Evolutionary conservation across 2,329 filamentous ascomycete species (phyloP).

Genomic region (Ophiostoma novo-ulmi): DNA sequence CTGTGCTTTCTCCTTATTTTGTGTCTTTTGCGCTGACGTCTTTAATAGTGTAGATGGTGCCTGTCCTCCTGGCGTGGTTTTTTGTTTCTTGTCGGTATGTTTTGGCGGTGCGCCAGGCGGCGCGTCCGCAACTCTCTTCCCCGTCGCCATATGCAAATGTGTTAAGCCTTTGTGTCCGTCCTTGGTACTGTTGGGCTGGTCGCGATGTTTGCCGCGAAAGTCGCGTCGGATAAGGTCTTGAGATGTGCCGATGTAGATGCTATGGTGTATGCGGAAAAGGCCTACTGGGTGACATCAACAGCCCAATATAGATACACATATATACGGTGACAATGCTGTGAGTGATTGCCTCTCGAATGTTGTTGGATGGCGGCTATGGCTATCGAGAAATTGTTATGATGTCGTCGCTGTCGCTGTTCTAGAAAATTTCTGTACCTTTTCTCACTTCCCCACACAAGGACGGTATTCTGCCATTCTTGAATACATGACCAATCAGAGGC

Average conservation of each 20-base stretch:
- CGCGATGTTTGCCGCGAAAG: not conserved
- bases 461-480: constrained; percentile 9
- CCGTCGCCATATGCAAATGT: not conserved
- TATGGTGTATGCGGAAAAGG: too few relatives aligned
- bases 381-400: not conserved
- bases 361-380: not conserved
- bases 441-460: constrained; percentile 7
- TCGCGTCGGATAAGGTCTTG: not conserved
- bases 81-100: constrained; percentile 20
- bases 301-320: not conserved
- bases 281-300: not conserved
- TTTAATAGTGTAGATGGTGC: not conserved
- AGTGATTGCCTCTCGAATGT: not conserved
- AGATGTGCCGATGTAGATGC: not conserved
- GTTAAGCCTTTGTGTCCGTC: too few relatives aligned
- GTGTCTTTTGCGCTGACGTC: not conserved
- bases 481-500: not conserved
- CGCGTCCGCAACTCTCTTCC: constrained; percentile 6
- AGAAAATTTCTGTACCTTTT: constrained; percentile 6
- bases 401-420: not conserved
- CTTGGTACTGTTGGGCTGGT: too few relatives aligned
- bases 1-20: not conserved
- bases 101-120: not conserved
- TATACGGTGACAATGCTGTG: not conserved
- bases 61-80: not conserved